Evolutionary conservation across 2,329 filamentous ascomycete genomes (phyloP), one percentile per base, ranked within the genome.

Genomic region (Dissoconium aciculare): DNA sequence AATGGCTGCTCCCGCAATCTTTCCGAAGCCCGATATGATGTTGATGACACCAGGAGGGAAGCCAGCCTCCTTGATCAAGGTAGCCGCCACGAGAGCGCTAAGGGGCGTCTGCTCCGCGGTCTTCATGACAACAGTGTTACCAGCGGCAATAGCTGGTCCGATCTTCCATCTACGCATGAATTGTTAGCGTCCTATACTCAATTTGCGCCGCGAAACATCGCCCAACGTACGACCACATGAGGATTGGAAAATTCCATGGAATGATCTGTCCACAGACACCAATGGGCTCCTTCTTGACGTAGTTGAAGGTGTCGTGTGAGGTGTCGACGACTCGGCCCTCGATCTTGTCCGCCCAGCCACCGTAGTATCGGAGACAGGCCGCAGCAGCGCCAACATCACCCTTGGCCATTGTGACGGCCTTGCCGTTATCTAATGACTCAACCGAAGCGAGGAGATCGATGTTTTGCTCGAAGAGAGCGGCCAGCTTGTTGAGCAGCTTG

Each of bases 271-370:
- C 83, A 56, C 81, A 84, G 27, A 52, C 50, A 41, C 50, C 50
- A 40, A 74, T 63, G 6, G 83, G 80, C 67, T 92, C 81, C 44
- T 73, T 71, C 49, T 70, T 65, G 41, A 80, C 84, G 64, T 89
- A 91, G 63, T 81, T 77, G 63, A 91, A 83, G 57, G 76, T 82
- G 43, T 80, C 75, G 35, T 71, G 69, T 49, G 69, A 63, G 45
- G 82, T 79, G 49, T 91, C 80, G 42, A 89, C 74, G 34, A 83
- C 82, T 66, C 85, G 83, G 58, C 84, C 83, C 58, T 75, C 68
- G 43, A 89, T 76, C 74, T 92, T 93, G 67, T 93, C 84, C 49
- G 83, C 80, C 75, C 78, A 92, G 39, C 84, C 84, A 51, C 70
- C 83, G 49, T 85, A 89, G 64, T 87, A 94, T 58, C 84, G 74